These are phyloP conservation scores for Tricharina praecox DNA, from an alignment of 495 filamentous ascomycete species.

Conservation along the genomic window DNA sequence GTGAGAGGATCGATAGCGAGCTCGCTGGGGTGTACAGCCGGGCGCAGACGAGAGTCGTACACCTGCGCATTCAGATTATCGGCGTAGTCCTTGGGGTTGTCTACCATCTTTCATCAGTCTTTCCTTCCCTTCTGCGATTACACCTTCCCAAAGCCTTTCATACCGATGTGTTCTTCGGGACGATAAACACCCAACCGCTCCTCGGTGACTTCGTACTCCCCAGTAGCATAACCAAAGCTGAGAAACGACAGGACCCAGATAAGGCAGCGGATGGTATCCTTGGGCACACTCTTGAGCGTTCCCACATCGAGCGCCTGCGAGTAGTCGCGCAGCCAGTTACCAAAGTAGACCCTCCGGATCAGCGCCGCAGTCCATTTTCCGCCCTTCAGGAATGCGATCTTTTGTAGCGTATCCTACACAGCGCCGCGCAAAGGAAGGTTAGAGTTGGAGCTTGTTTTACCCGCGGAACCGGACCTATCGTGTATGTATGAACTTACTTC, in stretches of 20 bases:
- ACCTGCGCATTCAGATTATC: slow-evolving; percentile 72
- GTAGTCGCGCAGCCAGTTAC: slow-evolving; percentile 61
- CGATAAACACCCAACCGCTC: slow-evolving; percentile 83
- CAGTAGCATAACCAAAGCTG: slow-evolving; percentile 90
- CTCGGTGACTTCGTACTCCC: slow-evolving; percentile 87
- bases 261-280: slow-evolving; percentile 75
- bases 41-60: slow-evolving; percentile 67
- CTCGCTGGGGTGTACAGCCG: slow-evolving; percentile 55
- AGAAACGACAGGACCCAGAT: slow-evolving; percentile 87
- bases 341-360: slow-evolving; percentile 84
- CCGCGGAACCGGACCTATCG: too few species aligned
- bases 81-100: slow-evolving; percentile 79
- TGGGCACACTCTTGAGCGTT: slow-evolving; percentile 72
- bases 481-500: too few species aligned
- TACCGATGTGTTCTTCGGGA: slow-evolving; percentile 84
- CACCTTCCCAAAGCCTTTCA: slow-evolving; percentile 10
- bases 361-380: slow-evolving; percentile 90
- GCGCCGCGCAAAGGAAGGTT: not conserved
- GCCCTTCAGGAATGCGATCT: slow-evolving; percentile 66
- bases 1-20: slow-evolving; percentile 68
- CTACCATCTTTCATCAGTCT: slow-evolving; percentile 17
- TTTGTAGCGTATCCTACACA: slow-evolving; percentile 70
- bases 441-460: too few species aligned
- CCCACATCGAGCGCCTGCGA: slow-evolving; percentile 86
- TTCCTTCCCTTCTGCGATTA: not conserved